Evolutionary conservation across 108 stramenopile genomes (phyloP).

Genomic region (Cylindrotheca closterium): DNA sequence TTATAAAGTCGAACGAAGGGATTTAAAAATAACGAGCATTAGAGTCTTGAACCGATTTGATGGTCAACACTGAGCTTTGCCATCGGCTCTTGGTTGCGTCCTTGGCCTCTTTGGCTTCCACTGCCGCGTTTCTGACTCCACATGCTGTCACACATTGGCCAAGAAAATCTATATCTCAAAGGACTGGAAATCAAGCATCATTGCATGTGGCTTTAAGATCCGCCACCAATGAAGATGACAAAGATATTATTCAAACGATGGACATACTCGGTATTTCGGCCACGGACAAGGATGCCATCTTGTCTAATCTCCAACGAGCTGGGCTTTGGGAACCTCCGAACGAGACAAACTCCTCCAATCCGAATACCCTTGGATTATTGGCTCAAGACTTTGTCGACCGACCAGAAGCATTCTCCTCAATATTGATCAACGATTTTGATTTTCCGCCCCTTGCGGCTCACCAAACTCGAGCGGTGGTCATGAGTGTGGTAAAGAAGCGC

Average conservation of each 20-base stretch:
- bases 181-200: too few species aligned
- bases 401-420: slow-evolving; percentile 41
- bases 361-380: slow-evolving; percentile 20
- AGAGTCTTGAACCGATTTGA: too few species aligned
- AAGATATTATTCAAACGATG: not conserved
- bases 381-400: slow-evolving; percentile 53
- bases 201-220: not conserved
- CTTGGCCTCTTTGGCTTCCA: too few species aligned
- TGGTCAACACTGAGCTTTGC: too few species aligned
- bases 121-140: too few species aligned
- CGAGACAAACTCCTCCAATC: not conserved
- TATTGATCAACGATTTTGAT: slow-evolving; percentile 44
- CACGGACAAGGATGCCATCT: not conserved
- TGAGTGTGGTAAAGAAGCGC: slow-evolving; percentile 13
- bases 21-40: too few species aligned
- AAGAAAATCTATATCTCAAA: too few species aligned
- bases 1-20: too few species aligned
- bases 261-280: not conserved
- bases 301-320: not conserved
- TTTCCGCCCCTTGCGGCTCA: slow-evolving; percentile 46
- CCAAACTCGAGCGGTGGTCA: slow-evolving; percentile 39
- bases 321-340: not conserved
- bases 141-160: too few species aligned
- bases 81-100: too few species aligned
- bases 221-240: not conserved